A percentile compares a stretch with the other conserved stretches of the same genome.
phyloP scores from a whole-genome alignment of 2,329 filamentous ascomycete genomes.

The Fusarium burgessii region DNA sequence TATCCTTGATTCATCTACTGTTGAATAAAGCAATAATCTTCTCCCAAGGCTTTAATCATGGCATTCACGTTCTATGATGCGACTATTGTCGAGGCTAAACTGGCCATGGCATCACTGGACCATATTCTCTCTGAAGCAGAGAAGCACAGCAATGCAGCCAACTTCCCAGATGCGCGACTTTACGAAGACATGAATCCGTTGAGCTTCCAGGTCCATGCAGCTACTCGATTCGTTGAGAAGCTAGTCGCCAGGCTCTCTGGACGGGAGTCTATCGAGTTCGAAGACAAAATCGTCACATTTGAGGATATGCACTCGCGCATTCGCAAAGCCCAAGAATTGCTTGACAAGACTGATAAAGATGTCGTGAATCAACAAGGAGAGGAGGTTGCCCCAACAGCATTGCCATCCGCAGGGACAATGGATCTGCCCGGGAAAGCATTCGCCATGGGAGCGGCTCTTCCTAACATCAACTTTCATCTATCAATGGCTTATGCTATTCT shows the following conservation, averaged over 20 bases:
- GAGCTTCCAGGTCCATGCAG: slow-evolving; percentile 51
- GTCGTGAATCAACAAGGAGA: slow-evolving; percentile 48
- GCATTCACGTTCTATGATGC: slow-evolving; percentile 51
- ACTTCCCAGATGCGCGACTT: slow-evolving; percentile 48
- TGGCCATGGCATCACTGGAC: slow-evolving; percentile 43
- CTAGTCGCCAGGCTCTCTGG: slow-evolving; percentile 49
- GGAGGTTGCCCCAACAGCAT: slow-evolving; percentile 35
- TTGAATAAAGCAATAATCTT: neutral
- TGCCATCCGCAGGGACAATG: slow-evolving; percentile 38
- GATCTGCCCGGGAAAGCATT: slow-evolving; percentile 53
- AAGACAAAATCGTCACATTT: slow-evolving; percentile 47
- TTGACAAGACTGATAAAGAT: slow-evolving; percentile 49
- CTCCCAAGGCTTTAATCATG: slow-evolving; percentile 20
- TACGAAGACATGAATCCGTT: slow-evolving; percentile 55
- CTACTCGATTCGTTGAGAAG: slow-evolving; percentile 42
- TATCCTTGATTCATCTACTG: neutral
- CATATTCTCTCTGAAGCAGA: slow-evolving; percentile 50
- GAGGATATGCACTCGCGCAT: slow-evolving; percentile 51
- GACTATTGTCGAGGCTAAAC: slow-evolving; percentile 46
- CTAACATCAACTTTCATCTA: slow-evolving; percentile 72
- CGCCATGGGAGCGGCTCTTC: slow-evolving; percentile 59
- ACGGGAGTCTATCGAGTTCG: slow-evolving; percentile 34
- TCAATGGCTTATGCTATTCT: slow-evolving; percentile 69
- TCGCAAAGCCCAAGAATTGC: slow-evolving; percentile 35
- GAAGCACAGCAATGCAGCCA: slow-evolving; percentile 46